Evolutionary conservation across 495 filamentous ascomycete species (phyloP), one percentile per base, ranked within the genome.

Genomic region (Penicillium turbatum): DNA sequence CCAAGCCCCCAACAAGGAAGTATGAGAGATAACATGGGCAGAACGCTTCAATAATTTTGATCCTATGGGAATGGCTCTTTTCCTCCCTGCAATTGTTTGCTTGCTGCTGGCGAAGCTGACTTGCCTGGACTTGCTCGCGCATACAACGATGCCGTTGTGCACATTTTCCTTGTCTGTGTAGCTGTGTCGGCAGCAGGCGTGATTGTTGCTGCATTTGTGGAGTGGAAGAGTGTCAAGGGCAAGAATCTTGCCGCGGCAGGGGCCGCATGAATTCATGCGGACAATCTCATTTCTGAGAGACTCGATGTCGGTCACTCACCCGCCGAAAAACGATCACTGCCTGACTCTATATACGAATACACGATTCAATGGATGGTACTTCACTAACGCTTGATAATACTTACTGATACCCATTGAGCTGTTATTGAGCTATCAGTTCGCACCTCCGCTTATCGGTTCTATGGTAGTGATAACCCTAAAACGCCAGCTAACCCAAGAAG

Each of bases 171-270:
- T n/a, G n/a, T n/a, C n/a, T n/a, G n/a, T n/a, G n/a, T n/a, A n/a
- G n/a, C n/a, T n/a, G n/a, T n/a, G n/a, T n/a, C n/a, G n/a, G n/a
- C n/a, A n/a, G n/a, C n/a, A n/a, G n/a, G n/a, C n/a, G n/a, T n/a
- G n/a, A n/a, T n/a, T n/a, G n/a, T n/a, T n/a, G n/a, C n/a, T n/a
- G n/a, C n/a, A n/a, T n/a, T n/a, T n/a, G n/a, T n/a, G n/a, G n/a
- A n/a, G n/a, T n/a, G n/a, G n/a, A n/a, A 74, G 64, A 79, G 74
- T 44, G 75, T 81, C 27, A 77, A 75, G 53, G 47, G 35, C n/a
- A 49, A 49, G 26, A 39, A 30, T 9, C 26, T 49, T 39, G 26
- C 35, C 10, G 10, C 47, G 6, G 47, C 21, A 29, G 46, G 46
- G 12, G 47, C 46, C 0, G 46, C 47, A 38, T 49, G 16, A 49